Conservation (phyloP, 2,329 filamentous ascomycete genomes). For the Diaporthe velutina region DNA sequence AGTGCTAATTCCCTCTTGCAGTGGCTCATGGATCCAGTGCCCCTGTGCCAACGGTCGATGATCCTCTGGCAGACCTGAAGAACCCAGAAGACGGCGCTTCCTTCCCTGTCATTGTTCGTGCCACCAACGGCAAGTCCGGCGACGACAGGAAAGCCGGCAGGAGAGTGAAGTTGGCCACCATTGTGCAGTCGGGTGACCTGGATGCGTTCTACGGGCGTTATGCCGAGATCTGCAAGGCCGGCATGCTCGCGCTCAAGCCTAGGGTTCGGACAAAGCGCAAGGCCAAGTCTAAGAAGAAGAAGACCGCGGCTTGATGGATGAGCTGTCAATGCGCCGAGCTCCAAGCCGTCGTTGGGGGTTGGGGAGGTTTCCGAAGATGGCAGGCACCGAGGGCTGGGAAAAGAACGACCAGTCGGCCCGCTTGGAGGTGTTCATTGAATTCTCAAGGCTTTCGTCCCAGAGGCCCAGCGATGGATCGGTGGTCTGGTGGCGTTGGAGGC, state of each 20-base stretch:
- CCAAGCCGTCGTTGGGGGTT: not conserved
- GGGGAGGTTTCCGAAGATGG: constrained; percentile 3
- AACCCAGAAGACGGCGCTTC: constrained; percentile 46
- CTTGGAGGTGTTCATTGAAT: not conserved
- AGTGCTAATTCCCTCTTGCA: constrained; percentile 43
- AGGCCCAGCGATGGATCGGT: not conserved
- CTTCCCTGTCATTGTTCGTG: constrained; percentile 81
- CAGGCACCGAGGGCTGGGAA: not conserved
- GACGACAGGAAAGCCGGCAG: constrained; percentile 59
- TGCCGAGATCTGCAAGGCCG: constrained; percentile 89
- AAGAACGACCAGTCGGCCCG: not conserved
- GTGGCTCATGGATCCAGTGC: constrained; percentile 60
- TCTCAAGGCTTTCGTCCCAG: not conserved
- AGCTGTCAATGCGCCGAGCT: not conserved
- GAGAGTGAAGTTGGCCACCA: constrained; percentile 83
- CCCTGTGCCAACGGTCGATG: constrained; percentile 57
- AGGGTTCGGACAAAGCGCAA: constrained; percentile 90
- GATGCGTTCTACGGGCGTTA: constrained; percentile 87
- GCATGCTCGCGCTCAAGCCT: constrained; percentile 92
- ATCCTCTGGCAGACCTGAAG: constrained; percentile 71
- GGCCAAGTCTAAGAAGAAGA: constrained; percentile 82
- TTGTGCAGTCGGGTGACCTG: constrained; percentile 81
- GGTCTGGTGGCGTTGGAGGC: not conserved
- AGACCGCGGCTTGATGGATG: constrained; percentile 51
- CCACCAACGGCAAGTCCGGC: constrained; percentile 82